Evolutionary conservation across 140 eudicot species (phyloP).

Genomic region (Anethum foeniculum): DNA sequence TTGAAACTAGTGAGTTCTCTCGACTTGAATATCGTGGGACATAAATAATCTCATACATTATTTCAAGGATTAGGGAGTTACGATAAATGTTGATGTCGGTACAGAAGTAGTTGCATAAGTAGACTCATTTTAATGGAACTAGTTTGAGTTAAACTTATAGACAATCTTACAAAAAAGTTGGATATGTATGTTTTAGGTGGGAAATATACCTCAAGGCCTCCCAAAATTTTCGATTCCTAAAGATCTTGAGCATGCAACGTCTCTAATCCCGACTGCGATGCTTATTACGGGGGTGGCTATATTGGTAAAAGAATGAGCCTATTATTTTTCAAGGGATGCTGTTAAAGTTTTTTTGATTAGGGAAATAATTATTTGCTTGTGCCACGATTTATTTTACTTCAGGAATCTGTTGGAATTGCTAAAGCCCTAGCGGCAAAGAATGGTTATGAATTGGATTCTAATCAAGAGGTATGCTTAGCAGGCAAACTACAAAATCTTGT

Average conservation of each 20-base stretch:
- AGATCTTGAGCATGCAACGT: slow-evolving; percentile 51
- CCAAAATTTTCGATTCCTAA: slow-evolving; percentile 87
- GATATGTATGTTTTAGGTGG: slow-evolving; percentile 51
- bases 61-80: neutral
- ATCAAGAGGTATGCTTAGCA: slow-evolving; percentile 66
- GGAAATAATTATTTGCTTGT: neutral
- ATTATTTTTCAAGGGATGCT: neutral
- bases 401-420: slow-evolving; percentile 99
- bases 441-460: slow-evolving; percentile 88
- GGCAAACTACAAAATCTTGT: neutral
- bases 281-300: slow-evolving; percentile 96
- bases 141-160: neutral
- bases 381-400: neutral
- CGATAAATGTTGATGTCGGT: neutral
- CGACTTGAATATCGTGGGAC: neutral
- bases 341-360: neutral
- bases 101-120: neutral
- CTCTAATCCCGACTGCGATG: slow-evolving; percentile 75
- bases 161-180: neutral
- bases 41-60: neutral
- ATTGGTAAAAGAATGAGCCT: slow-evolving; percentile 41
- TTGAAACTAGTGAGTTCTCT: neutral
- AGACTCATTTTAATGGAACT: neutral
- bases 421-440: slow-evolving; percentile 94
- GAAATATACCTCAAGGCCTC: slow-evolving; percentile 93